Percentiles rank a stretch among this genome's conserved stretches.
Conservation (phyloP, 2,329 filamentous ascomycete species). For the Knufia petricola region DNA sequence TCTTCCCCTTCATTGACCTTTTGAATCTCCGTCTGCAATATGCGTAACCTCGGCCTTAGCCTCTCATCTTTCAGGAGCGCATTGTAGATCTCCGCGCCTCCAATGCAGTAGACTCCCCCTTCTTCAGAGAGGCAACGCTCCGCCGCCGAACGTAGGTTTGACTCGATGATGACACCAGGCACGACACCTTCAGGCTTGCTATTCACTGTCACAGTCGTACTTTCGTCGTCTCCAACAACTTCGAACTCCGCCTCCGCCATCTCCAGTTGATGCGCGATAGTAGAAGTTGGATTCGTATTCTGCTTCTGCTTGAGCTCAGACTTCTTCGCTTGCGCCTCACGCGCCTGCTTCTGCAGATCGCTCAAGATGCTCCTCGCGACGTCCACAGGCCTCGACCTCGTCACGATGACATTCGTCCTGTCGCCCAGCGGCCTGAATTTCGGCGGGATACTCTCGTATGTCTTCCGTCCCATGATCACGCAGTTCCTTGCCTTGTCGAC, state of each 20-base stretch:
- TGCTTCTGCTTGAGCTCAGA: conserved; percentile 9
- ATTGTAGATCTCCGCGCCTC: conserved; percentile 76
- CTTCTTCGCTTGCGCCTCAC: conserved; percentile 18
- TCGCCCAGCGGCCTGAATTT: conserved; percentile 70
- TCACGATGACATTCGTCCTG: conserved; percentile 74
- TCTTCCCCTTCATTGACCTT: conserved; percentile 15
- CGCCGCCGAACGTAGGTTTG: background rate
- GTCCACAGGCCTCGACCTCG: conserved; percentile 31
- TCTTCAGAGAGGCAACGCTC: background rate
- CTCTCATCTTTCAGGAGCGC: conserved; percentile 47
- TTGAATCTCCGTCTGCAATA: conserved; percentile 25
- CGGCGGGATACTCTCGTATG: conserved; percentile 80
- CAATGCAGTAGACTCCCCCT: conserved; percentile 67
- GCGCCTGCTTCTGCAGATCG: conserved; percentile 28
- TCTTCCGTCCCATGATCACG: conserved; percentile 96
- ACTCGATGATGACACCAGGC: background rate
- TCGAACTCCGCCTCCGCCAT: background rate
- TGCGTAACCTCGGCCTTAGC: conserved; percentile 14
- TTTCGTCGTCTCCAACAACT: background rate
- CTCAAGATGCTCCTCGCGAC: conserved; percentile 27
- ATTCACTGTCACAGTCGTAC: background rate
- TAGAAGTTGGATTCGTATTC: background rate
- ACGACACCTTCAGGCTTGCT: background rate
- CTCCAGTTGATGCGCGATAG: background rate
- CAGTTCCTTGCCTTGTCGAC: conserved; percentile 41